Conservation (phyloP, 176 grass and related monocot genomes). For the Triticum dicoccoides region DNA sequence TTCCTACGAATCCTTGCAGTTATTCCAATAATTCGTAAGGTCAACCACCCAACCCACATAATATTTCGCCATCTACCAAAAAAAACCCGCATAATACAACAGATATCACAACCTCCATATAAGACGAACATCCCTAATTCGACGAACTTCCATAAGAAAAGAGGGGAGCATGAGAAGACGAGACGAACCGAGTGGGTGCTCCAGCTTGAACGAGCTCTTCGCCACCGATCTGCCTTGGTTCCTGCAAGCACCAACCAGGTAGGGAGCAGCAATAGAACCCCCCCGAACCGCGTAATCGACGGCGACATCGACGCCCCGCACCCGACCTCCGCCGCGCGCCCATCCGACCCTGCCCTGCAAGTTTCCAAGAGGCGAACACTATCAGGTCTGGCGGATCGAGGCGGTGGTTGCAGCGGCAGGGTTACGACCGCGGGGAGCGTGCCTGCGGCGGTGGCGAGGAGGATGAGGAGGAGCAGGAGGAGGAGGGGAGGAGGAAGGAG, state of each 20-base stretch:
- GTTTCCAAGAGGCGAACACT: too few species aligned
- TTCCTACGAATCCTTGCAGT: background rate
- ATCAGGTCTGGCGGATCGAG: too few species aligned
- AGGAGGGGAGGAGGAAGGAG: too few species aligned
- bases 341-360: too few species aligned
- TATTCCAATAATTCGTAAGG: background rate
- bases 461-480: too few species aligned
- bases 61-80: too few species aligned
- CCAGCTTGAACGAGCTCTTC: slow-evolving; percentile 91
- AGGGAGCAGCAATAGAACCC: too few species aligned
- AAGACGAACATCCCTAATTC: background rate
- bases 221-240: slow-evolving; percentile 54
- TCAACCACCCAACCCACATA: background rate
- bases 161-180: background rate
- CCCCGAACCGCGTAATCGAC: background rate
- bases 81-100: background rate
- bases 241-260: background rate
- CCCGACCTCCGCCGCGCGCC: slow-evolving; percentile 4
- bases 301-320: background rate
- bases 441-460: too few species aligned
- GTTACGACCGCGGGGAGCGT: too few species aligned
- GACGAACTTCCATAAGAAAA: background rate
- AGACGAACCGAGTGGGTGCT: slow-evolving; percentile 83
- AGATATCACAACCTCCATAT: background rate
- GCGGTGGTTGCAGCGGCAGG: too few species aligned